Percentiles rank a stretch among this genome's conserved stretches.
These are phyloP conservation scores for Peribolospora baueri DNA, from an alignment of 768 basidiomycete species.

Conservation along the genomic window DNA sequence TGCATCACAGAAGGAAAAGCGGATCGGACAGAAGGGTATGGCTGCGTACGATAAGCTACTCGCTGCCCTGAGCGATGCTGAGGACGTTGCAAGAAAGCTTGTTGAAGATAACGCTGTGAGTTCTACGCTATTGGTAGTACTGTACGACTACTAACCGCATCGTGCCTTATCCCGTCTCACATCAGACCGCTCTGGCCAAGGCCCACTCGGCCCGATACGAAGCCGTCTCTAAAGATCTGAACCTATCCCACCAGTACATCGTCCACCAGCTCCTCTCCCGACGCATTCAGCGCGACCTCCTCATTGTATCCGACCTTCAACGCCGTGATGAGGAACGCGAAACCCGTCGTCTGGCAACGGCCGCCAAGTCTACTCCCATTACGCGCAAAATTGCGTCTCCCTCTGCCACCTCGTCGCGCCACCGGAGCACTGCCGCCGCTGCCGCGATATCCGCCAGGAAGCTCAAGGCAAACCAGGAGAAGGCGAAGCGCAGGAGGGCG, in stretches of 20 bases:
- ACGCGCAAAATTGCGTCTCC: neutral
- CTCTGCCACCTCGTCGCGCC: neutral
- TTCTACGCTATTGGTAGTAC: neutral
- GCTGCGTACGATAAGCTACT: conserved; percentile 71
- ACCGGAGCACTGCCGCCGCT: neutral
- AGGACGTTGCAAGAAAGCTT: conserved; percentile 54
- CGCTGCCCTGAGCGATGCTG: conserved; percentile 65
- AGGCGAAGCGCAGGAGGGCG: conserved; percentile 32
- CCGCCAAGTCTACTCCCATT: neutral
- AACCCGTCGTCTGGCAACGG: neutral
- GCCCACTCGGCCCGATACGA: conserved; percentile 13
- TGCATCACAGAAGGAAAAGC: no score
- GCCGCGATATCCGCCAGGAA: neutral
- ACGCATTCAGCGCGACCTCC: conserved; percentile 55
- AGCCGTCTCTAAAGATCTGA: conserved; percentile 28
- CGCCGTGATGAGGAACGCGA: neutral
- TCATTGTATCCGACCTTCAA: no score
- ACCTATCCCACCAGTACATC: conserved; percentile 67
- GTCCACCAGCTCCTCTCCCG: conserved; percentile 65
- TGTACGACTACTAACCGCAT: conserved; percentile 1
- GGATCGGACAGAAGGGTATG: conserved; percentile 35
- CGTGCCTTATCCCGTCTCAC: neutral
- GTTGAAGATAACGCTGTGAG: conserved; percentile 61
- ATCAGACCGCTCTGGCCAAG: conserved; percentile 10
- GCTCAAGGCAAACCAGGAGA: neutral